These are phyloP conservation scores for Ogataea sp. DNA, from an alignment of 805 yeast genomes.

Conservation along the genomic window DNA sequence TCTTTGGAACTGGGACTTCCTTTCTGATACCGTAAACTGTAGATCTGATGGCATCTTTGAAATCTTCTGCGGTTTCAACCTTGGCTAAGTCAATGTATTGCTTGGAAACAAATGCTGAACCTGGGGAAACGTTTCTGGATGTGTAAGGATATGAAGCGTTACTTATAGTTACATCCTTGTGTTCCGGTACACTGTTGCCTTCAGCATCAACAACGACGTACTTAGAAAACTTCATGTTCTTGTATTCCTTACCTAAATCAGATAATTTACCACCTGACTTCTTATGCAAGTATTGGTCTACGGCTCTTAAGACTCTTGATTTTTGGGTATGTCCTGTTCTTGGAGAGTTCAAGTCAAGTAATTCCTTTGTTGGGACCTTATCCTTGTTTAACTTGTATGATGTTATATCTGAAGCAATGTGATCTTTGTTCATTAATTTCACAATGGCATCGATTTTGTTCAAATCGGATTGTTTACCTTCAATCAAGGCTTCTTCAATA, in stretches of 20 bases:
- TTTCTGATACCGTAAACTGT: background rate
- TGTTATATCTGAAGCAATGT: background rate
- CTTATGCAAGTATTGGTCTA: background rate
- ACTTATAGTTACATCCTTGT: no score
- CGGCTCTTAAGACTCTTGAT: conserved; percentile 1
- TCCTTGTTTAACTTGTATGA: background rate
- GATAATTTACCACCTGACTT: background rate
- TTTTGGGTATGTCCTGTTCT: background rate
- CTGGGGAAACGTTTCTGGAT: background rate
- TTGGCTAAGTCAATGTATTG: background rate
- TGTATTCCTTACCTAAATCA: background rate
- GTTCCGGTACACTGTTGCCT: no score
- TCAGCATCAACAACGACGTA: background rate
- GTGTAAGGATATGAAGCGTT: conserved; percentile 1
- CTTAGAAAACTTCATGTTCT: background rate
- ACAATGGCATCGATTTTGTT: background rate
- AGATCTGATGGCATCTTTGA: background rate
- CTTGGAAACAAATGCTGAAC: background rate
- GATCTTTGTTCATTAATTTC: background rate
- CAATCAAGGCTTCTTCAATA: background rate
- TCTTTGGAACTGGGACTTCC: background rate
- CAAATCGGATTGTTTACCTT: background rate
- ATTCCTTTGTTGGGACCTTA: background rate
- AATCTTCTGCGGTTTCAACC: background rate
- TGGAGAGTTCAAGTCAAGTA: background rate